These are phyloP conservation scores for Polytrichum formosum DNA, from an alignment of 225 moss, liverwort and hornwort species.

Conservation along the genomic window DNA sequence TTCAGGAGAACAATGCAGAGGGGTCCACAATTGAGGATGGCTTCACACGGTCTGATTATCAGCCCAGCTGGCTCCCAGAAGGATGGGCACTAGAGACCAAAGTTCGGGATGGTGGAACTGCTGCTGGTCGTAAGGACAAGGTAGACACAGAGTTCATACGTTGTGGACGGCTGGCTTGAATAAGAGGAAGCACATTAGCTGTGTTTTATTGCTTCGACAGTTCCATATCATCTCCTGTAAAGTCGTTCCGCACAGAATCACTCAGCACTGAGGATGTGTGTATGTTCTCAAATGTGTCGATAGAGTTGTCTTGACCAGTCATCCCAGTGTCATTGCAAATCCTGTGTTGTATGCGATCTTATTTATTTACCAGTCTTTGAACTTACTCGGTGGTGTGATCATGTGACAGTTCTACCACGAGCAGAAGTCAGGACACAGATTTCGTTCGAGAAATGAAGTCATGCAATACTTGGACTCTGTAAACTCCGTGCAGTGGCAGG, in stretches of 20 bases:
- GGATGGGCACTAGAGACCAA: slow-evolving; percentile 37
- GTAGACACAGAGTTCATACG: slow-evolving; percentile 6
- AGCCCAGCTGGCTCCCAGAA: slow-evolving; percentile 32
- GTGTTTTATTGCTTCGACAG: background rate
- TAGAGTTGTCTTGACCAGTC: too few species aligned
- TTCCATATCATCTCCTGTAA: background rate
- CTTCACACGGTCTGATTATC: slow-evolving; percentile 13
- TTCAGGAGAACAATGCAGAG: slow-evolving; percentile 3
- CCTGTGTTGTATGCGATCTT: too few species aligned
- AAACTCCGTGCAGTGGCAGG: slow-evolving; percentile 9
- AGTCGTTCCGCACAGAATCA: too few species aligned
- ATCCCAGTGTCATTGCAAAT: too few species aligned
- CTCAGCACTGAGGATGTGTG: too few species aligned
- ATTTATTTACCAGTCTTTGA: background rate
- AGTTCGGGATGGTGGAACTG: slow-evolving; percentile 6
- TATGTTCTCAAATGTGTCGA: too few species aligned
- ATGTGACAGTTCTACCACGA: slow-evolving; percentile 37
- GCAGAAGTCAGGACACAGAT: slow-evolving; percentile 22
- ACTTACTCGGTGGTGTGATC: background rate
- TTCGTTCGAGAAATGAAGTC: slow-evolving; percentile 31
- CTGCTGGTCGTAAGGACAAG: slow-evolving; percentile 23
- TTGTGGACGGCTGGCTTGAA: background rate
- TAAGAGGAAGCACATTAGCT: background rate
- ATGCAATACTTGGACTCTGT: slow-evolving; percentile 21
- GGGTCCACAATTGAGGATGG: slow-evolving; percentile 5